A percentile compares a stretch with the other conserved stretches of the same genome.
Evolutionary conservation across 352 stramenopile genomes (phyloP).

Genomic region (Globisporangium nodosum): DNA sequence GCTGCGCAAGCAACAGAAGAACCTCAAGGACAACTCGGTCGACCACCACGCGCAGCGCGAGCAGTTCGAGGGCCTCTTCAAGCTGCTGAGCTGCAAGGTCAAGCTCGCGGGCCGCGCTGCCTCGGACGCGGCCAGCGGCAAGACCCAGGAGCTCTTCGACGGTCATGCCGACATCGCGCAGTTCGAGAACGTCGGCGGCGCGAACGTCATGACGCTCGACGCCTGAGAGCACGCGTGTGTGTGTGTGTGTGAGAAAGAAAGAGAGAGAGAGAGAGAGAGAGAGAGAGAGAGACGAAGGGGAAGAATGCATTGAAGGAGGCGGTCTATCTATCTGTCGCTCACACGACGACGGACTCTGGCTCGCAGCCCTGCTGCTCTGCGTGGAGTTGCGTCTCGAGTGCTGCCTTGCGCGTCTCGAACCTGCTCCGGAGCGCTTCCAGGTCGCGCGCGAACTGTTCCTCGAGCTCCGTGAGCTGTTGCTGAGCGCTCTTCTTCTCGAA

Average conservation of each 20-base stretch:
- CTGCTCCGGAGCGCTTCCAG: conserved; percentile 24
- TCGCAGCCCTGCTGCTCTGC: conserved; percentile 10
- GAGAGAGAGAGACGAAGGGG: background rate
- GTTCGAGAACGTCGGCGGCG: conserved; percentile 69
- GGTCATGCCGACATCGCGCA: conserved; percentile 63
- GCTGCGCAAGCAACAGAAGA: conserved; percentile 87
- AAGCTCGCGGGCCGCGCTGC: conserved; percentile 31
- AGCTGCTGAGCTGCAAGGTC: conserved; percentile 78
- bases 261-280: background rate
- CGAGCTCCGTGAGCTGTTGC: conserved; percentile 46
- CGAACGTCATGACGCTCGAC: conserved; percentile 83
- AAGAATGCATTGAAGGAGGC: background rate
- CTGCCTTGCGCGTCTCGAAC: conserved; percentile 34
- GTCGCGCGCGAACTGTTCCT: conserved; percentile 46
- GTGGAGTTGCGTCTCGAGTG: conserved; percentile 48
- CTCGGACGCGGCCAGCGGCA: conserved; percentile 12
- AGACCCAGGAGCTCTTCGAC: conserved; percentile 43
- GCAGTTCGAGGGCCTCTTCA: conserved; percentile 82
- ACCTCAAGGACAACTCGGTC: conserved; percentile 76
- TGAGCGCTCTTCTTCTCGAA: conserved; percentile 19
- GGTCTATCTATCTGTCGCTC: background rate
- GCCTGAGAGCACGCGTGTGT: conserved; percentile 15
- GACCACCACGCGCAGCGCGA: conserved; percentile 73
- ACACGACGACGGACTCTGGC: conserved; percentile 14
- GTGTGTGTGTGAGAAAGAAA: too few species aligned